Evolutionary conservation across 2,329 filamentous ascomycete genomes (phyloP), one percentile per base, ranked within the genome.

Genomic region (Bipolaris cookei): DNA sequence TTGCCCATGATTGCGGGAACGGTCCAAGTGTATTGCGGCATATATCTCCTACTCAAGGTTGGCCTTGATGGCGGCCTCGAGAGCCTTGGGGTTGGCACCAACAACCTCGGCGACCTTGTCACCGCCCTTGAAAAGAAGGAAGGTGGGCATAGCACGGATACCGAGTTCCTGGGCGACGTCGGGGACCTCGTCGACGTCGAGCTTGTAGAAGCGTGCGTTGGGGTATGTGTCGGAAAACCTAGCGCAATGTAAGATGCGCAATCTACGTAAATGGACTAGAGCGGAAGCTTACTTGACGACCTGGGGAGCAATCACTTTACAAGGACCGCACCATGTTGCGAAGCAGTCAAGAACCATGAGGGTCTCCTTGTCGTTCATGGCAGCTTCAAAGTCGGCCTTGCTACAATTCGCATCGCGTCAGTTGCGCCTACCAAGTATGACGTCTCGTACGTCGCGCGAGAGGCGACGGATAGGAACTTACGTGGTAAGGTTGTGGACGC

Each of bases 261-360:
- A 11, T 11, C n/a, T 20, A 13, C 25, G 3, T 41, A n/a, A 6
- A 11, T 23, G 13, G 52, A 35, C 42, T 16, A 28, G 4, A 16
- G 32, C 11, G 3, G 11, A 54, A 11, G 65, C 86, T 75, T 79
- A 89, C 84, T 88, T 83, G 68, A 83, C 84, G 56, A 97, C 81
- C 61, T 87, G 78, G 58, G 93, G 94, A 16, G 92, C 86, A 71
- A 97, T 95, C 70, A 88, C 84, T 83, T 93, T 97, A 89, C 94
- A 98, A 59, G 94, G 94, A 59, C 92, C 92, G 82, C 94, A 98
- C 93, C 93, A 97, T 62, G 82, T 87, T 54, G 93, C 93, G 78
- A 90, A 92, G 81, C 87, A 92, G 82, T 98, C 94, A 71, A 98
- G 81, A 59, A 97, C 81, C 67, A 96, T 85, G 63, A 90, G 77